phyloP scores from a whole-genome alignment of 1,284 basidiomycete genomes.

The Trichosporon asahii region DNA sequence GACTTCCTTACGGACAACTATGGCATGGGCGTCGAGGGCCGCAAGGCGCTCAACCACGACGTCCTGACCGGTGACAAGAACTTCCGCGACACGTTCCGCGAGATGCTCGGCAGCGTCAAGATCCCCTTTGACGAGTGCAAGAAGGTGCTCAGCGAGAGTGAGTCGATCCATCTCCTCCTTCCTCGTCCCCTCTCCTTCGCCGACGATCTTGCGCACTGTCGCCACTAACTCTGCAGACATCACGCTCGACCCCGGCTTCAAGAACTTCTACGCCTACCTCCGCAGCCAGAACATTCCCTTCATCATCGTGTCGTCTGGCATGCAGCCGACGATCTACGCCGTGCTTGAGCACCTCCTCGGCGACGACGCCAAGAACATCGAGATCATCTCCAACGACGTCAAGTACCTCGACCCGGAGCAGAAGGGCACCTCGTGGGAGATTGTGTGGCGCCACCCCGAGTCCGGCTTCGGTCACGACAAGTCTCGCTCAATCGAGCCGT shows the following conservation, averaged over 20 bases:
- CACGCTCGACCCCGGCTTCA: conserved; percentile 80
- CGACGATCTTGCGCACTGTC: background rate
- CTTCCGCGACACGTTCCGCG: conserved; percentile 75
- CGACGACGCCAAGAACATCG: conserved; percentile 68
- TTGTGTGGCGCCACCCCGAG: conserved; percentile 81
- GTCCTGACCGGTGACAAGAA: conserved; percentile 64
- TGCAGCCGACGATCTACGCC: conserved; percentile 82
- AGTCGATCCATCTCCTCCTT: conserved; percentile 32
- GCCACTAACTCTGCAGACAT: conserved; percentile 60
- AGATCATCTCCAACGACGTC: conserved; percentile 87
- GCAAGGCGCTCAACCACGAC: conserved; percentile 65
- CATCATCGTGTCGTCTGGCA: conserved; percentile 89
- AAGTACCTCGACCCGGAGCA: conserved; percentile 55
- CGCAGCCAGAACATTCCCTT: conserved; percentile 72
- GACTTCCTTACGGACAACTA: conserved; percentile 59
- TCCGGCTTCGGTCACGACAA: conserved; percentile 91
- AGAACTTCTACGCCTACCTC: conserved; percentile 77
- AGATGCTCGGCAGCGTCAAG: conserved; percentile 74
- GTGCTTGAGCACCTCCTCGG: conserved; percentile 76
- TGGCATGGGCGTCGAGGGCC: conserved; percentile 55
- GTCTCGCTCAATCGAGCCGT: conserved; percentile 82
- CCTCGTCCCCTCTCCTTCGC: background rate
- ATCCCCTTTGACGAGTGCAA: conserved; percentile 74
- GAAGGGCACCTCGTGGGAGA: conserved; percentile 70
- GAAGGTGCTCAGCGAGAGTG: conserved; percentile 61